These are phyloP conservation scores for Mucor plumbeus DNA, from an alignment of 371 early-diverging fungal species.

Conservation along the genomic window DNA sequence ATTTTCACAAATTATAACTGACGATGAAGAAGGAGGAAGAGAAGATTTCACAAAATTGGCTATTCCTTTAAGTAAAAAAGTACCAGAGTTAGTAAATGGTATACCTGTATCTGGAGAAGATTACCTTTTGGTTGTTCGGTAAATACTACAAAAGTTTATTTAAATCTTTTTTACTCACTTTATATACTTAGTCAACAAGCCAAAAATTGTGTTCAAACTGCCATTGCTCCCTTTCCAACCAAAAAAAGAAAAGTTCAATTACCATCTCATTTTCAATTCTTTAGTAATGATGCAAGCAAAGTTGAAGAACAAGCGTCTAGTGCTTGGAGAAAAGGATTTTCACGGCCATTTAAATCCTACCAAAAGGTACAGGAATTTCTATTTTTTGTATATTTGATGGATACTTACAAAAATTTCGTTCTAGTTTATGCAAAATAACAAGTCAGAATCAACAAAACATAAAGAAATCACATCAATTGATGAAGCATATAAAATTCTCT, in stretches of 20 bases:
- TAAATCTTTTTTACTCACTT: neutral
- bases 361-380: constrained; percentile 26
- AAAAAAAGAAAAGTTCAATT: constrained; percentile 23
- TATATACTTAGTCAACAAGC: constrained; percentile 37
- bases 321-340: constrained; percentile 39
- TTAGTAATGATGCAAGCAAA: neutral
- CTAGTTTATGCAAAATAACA: constrained; percentile 26
- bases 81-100: constrained; percentile 43
- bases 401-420: no score
- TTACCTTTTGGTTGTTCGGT: constrained; percentile 53
- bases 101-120: constrained; percentile 55
- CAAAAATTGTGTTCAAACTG: constrained; percentile 32
- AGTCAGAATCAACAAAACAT: neutral
- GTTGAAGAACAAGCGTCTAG: constrained; percentile 20
- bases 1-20: constrained; percentile 30
- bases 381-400: no score
- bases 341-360: constrained; percentile 30
- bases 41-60: constrained; percentile 20
- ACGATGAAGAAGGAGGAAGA: constrained; percentile 27
- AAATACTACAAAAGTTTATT: neutral
- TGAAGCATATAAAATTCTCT: constrained; percentile 11
- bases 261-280: constrained; percentile 38
- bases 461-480: constrained; percentile 22
- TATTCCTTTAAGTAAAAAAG: constrained; percentile 36
- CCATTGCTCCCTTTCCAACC: constrained; percentile 39